These are phyloP conservation scores for Fragaria ananassa DNA, from an alignment of 306 rosid species.

Conservation along the genomic window DNA sequence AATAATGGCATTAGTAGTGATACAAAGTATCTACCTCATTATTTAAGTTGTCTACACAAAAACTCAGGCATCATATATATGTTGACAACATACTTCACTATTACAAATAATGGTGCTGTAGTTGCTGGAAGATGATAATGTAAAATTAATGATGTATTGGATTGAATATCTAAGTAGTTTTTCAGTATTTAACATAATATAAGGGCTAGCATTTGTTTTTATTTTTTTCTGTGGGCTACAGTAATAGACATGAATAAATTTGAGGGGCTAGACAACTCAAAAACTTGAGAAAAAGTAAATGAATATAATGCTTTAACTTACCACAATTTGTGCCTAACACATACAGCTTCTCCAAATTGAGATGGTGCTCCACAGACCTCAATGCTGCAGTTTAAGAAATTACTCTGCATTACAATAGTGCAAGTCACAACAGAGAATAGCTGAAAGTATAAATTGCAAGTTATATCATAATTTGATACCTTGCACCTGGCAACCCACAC, in stretches of 20 bases:
- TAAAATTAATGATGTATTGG: not conserved
- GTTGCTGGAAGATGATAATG: not conserved
- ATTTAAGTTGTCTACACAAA: not conserved
- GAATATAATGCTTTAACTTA: conserved; percentile 26
- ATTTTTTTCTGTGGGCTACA: not conserved
- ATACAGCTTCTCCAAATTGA: conserved; percentile 93
- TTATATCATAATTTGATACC: conserved; percentile 42
- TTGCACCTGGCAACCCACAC: conserved; percentile 99
- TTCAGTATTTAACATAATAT: not conserved
- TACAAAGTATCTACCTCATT: not conserved
- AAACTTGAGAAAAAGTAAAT: conserved; percentile 4
- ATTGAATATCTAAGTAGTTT: not conserved
- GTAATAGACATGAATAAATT: not conserved
- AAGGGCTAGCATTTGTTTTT: not conserved
- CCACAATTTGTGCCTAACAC: conserved; percentile 99
- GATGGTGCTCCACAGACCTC: conserved; percentile 86
- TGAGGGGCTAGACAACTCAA: not conserved
- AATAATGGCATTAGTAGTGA: conserved; percentile 25
- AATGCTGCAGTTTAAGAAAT: conserved; percentile 96
- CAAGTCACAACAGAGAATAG: conserved; percentile 66
- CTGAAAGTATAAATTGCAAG: conserved; percentile 15
- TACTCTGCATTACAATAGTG: conserved; percentile 90
- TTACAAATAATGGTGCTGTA: not conserved
- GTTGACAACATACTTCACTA: not conserved
- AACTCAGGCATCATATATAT: conserved; percentile 2